Evolutionary conservation across 371 early-diverging fungal species (phyloP), one percentile per base, ranked within the genome.

Genomic region (Actinomortierella ambigua): DNA sequence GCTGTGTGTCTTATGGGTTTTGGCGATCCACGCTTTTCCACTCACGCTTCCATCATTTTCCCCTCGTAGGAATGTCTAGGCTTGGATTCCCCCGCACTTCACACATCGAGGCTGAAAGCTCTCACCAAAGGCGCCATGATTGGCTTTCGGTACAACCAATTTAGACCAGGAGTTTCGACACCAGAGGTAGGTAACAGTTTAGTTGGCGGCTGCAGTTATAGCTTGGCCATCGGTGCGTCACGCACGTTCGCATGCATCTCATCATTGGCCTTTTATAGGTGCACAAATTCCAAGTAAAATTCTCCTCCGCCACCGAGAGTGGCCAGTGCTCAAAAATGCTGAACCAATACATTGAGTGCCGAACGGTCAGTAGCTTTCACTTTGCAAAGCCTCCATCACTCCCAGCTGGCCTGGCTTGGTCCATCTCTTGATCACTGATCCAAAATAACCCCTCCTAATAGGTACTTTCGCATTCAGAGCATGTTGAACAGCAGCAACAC

Each of bases 221-320:
- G n/a, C n/a, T n/a, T n/a, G n/a, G n/a, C n/a, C n/a, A n/a, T n/a
- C n/a, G n/a, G n/a, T n/a, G n/a, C n/a, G n/a, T n/a, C n/a, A n/a
- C n/a, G n/a, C n/a, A n/a, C n/a, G n/a, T n/a, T n/a, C n/a, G n/a
- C n/a, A n/a, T n/a, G n/a, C n/a, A n/a, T n/a, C n/a, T n/a, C n/a
- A n/a, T n/a, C n/a, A n/a, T n/a, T n/a, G n/a, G n/a, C 11, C 34
- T 34, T 6, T 18, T 23, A 23, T 9, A 59, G 50, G 17, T 27
- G 0, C 55, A 50, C 34, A 70, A 61, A 34, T 57, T 65, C 48
- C 70, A 70, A 29, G 47, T 65, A 41, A 65, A 61, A 27, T 70
- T 70, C 44, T 28, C 24, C 28, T 43, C 58, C 9, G 1, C 34
- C 3, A 15, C 44, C 15, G 70, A 70, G 23, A 50, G 70, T 55